Evolutionary conservation across 441 rosid species (phyloP).

Genomic region (Syzygium malaccense): DNA sequence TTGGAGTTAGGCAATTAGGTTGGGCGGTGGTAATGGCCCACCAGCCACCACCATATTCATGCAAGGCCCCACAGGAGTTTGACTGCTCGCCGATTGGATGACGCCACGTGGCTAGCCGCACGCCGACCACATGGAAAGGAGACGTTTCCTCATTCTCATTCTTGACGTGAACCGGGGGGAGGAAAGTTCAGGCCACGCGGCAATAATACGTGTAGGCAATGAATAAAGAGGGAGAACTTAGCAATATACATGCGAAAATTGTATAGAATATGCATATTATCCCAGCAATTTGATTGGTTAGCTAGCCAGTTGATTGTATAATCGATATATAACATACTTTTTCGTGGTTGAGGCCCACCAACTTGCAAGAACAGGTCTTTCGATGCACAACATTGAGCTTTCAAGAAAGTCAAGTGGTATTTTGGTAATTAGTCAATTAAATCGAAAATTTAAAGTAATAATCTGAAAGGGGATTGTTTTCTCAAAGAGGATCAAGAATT

Average conservation of each 20-base stretch:
- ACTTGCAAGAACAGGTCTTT: background rate
- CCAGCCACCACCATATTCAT: background rate
- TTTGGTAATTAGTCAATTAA: rapidly evolving
- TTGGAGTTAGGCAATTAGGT: background rate
- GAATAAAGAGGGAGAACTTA: background rate
- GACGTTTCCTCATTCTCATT: background rate
- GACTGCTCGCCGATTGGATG: background rate
- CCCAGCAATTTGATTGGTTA: background rate
- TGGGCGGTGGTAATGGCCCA: background rate
- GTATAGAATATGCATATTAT: background rate
- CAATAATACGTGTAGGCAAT: background rate
- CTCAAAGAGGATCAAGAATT: background rate
- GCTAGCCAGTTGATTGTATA: background rate
- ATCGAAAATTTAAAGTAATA: rapidly evolving
- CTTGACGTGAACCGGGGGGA: background rate
- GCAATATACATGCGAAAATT: background rate
- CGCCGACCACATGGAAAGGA: background rate
- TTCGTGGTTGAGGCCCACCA: rapidly evolving
- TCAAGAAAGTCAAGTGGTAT: background rate
- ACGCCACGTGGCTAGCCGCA: background rate
- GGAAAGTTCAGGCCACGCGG: background rate
- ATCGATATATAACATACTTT: background rate
- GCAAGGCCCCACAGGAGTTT: background rate
- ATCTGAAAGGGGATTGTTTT: rapidly evolving
- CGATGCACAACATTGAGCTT: background rate